phyloP scores from a whole-genome alignment of 2,329 filamentous ascomycete species.

The Fonsecaea nubica region DNA sequence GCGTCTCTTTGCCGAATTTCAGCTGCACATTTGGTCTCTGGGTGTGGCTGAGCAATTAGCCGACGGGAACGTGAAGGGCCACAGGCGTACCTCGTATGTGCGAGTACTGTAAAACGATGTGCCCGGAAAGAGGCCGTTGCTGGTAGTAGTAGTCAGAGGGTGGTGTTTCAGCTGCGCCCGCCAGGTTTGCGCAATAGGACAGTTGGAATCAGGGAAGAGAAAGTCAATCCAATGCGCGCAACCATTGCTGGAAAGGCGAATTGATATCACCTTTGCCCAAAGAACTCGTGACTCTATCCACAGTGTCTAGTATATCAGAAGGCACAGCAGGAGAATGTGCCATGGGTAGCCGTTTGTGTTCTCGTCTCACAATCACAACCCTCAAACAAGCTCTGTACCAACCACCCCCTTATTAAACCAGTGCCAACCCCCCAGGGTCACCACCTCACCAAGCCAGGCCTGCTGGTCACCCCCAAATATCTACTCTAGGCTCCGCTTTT shows the following conservation, averaged over 20 bases:
- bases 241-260: background rate
- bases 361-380: background rate
- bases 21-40: conserved; percentile 1
- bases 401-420: background rate
- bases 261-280: background rate
- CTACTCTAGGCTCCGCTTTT: background rate
- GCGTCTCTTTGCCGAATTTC: conserved; percentile 13
- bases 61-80: background rate
- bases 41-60: conserved; percentile 4
- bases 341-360: background rate
- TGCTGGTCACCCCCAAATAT: background rate
- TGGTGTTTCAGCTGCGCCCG: conserved; percentile 23
- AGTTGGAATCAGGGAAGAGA: conserved; percentile 3
- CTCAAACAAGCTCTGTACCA: background rate
- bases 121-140: background rate
- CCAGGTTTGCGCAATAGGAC: conserved; percentile 14
- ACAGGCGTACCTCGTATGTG: background rate
- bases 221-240: background rate
- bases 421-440: background rate
- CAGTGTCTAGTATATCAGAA: background rate
- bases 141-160: background rate
- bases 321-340: background rate
- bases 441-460: no score
- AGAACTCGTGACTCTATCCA: background rate
- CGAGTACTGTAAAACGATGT: background rate